Conservation (phyloP, 2,329 filamentous ascomycete species). For the Aureobasidium melanogenum region DNA sequence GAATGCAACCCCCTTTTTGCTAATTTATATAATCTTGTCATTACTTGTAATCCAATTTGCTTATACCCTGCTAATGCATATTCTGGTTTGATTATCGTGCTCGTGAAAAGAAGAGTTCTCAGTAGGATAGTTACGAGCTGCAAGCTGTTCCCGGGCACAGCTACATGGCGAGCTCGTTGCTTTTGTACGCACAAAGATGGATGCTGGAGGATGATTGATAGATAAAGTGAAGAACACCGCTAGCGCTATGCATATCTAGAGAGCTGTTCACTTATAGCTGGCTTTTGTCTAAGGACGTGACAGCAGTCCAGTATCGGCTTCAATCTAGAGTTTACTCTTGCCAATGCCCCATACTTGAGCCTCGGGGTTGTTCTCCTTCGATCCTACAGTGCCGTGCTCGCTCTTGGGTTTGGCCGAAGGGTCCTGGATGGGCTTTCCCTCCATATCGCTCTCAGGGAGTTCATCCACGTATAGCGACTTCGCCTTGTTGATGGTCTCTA, state of each 20-base stretch:
- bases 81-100: too few relatives aligned
- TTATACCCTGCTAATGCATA: background rate
- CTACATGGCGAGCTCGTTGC: too few relatives aligned
- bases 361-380: constrained; percentile 30
- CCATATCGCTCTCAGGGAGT: constrained; percentile 24
- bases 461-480: constrained; percentile 31
- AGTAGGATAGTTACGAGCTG: too few relatives aligned
- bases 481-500: constrained; percentile 32
- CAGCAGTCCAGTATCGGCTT: background rate
- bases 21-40: constrained; percentile 1
- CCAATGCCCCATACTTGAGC: constrained; percentile 34
- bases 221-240: background rate
- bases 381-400: constrained; percentile 22
- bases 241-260: background rate
- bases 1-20: background rate
- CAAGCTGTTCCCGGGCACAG: too few relatives aligned
- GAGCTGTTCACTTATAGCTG: background rate
- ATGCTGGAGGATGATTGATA: background rate
- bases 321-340: constrained; percentile 32
- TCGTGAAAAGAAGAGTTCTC: too few relatives aligned
- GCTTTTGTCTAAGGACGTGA: background rate
- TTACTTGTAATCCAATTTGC: background rate
- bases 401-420: constrained; percentile 16
- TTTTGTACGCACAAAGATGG: too few relatives aligned
- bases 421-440: constrained; percentile 22